phyloP scores from a whole-genome alignment of 176 grass and related monocot genomes.

The Tuctoria greenei region DNA sequence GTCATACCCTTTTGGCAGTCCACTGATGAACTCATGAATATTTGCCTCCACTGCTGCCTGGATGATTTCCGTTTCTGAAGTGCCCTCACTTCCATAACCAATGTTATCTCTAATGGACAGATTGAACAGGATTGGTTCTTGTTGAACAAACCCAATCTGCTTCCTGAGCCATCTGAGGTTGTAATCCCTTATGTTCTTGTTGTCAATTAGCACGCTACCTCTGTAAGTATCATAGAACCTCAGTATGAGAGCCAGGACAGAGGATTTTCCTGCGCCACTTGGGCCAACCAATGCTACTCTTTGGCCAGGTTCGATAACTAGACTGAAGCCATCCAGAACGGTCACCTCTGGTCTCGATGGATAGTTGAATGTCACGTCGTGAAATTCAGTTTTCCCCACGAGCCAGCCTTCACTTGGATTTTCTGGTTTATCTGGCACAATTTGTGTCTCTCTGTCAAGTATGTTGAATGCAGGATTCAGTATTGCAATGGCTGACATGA shows the following conservation, averaged over 20 bases:
- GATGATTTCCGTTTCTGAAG: conserved; percentile 41
- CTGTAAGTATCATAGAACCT: conserved; percentile 59
- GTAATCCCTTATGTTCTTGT: conserved; percentile 48
- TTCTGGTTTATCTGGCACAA: conserved; percentile 50
- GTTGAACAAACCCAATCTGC: conserved; percentile 58
- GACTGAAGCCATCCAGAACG: conserved; percentile 47
- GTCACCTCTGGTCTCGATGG: conserved; percentile 52
- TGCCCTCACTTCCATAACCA: conserved; percentile 45
- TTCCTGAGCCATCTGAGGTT: conserved; percentile 51
- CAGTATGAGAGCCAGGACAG: conserved; percentile 54
- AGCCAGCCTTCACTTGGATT: conserved; percentile 20
- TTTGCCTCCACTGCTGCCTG: conserved; percentile 55
- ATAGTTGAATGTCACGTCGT: conserved; percentile 54
- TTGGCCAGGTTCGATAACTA: conserved; percentile 45
- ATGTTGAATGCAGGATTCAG: conserved; percentile 56
- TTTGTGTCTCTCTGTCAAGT: conserved; percentile 56
- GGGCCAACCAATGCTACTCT: conserved; percentile 56
- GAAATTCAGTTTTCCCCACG: conserved; percentile 42
- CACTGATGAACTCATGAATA: conserved; percentile 57
- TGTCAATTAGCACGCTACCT: conserved; percentile 43
- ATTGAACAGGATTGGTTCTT: conserved; percentile 56
- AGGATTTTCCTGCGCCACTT: conserved; percentile 64
- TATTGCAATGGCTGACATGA: conserved; percentile 53
- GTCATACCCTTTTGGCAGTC: conserved; percentile 50
- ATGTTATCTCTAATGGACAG: conserved; percentile 58